These are phyloP conservation scores for Hygrophila difformis DNA, from an alignment of 257 asterid genomes.

Conservation along the genomic window DNA sequence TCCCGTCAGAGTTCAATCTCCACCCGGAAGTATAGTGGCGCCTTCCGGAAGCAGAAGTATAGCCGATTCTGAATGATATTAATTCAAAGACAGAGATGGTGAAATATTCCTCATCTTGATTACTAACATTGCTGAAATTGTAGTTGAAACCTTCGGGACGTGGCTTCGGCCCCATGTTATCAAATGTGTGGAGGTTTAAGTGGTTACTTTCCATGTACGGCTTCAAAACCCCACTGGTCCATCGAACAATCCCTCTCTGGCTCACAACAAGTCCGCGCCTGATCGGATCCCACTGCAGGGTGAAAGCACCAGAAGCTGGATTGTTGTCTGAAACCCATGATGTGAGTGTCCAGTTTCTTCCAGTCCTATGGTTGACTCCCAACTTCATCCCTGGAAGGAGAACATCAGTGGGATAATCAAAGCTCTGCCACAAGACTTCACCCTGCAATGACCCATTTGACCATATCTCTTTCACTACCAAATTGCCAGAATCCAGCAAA, in stretches of 20 bases:
- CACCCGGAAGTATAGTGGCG: too few species aligned
- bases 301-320: constrained; percentile 38
- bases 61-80: too few species aligned
- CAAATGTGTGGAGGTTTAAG: constrained; percentile 14
- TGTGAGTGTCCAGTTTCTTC: constrained; percentile 27
- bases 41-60: too few species aligned
- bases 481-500: constrained; percentile 30
- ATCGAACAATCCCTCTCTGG: constrained; percentile 19
- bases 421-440: constrained; percentile 39
- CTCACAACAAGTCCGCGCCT: constrained; percentile 20
- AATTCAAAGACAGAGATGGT: too few species aligned
- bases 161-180: too few species aligned
- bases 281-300: constrained; percentile 28
- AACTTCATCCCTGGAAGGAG: constrained; percentile 56
- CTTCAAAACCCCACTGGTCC: constrained; percentile 32
- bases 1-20: too few species aligned
- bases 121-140: too few species aligned
- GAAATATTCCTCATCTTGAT: too few species aligned
- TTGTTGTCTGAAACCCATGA: constrained; percentile 30
- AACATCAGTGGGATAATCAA: constrained; percentile 44
- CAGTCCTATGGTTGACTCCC: constrained; percentile 28
- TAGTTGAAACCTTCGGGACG: too few species aligned
- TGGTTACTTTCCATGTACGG: neutral
- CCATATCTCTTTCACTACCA: constrained; percentile 17
- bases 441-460: too few species aligned